Evolutionary conservation across 106 monocot species (phyloP), one percentile per base, ranked within the genome.

Genomic region (Apostasia shenzhenica): DNA sequence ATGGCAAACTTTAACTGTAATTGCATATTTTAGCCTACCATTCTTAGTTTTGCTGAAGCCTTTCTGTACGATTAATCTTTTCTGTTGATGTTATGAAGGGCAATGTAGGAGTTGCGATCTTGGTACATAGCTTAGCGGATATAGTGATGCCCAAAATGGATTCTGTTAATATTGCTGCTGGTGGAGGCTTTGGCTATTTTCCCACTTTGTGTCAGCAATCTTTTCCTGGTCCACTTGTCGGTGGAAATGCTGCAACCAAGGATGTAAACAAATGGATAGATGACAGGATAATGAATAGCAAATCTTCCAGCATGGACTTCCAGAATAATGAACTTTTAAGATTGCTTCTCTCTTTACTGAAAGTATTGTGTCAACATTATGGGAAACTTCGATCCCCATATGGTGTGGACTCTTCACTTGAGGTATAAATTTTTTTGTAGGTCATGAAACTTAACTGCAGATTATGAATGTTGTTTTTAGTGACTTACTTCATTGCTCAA

Each of bases 241-340:
- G 93, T 60, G 92, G 93, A 38, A 90, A 50, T 84, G 85, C 87
- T 73, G 73, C 90, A 52, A 68, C 81, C 65, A 99, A 90, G 70
- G 99, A 93, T 75, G 75, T 93, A 50, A 87, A 88, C 73, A 99
- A 90, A 77, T 99, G 99, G 99, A 73, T 99, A 49, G 89, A 99
- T 72, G 93, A 93, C 77, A 90, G 69, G 50, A 88, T 90, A 12
- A 12, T 57, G 6, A 72, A 67, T 42, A 86, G 80, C 63, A 83
- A 88, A 73, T 75, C 92, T 56, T 53, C 82, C 37, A 41, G 42
- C 8, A 49, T 71, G 40, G 88, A 90, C 44, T 74, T 82, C 59
- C 83, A 75, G 14, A 87, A 80, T 83, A 81, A 75, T 48, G 71
- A 85, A 80, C 71, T 72, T 63, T n/a, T 85, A 50, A 93, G 69